phyloP scores from a whole-genome alignment of 768 basidiomycete species.

The Kwoniella sp. region DNA sequence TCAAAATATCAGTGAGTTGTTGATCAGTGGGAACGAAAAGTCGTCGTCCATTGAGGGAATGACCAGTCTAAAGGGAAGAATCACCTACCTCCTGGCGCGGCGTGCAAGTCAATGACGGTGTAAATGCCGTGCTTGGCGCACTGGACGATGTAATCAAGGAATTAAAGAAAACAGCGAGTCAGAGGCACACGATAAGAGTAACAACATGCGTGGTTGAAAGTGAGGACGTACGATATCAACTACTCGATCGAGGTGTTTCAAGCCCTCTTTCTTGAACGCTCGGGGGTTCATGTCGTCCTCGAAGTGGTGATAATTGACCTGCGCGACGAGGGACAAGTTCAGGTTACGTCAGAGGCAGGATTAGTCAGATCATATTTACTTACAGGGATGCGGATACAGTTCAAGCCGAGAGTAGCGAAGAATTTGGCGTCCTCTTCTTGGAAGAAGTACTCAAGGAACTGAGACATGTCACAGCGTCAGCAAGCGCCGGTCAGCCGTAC shows the following conservation, averaged over 20 bases:
- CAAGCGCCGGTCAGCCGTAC: too few relatives aligned
- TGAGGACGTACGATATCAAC: slow-evolving; percentile 60
- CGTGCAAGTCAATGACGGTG: slow-evolving; percentile 79
- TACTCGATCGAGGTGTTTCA: slow-evolving; percentile 81
- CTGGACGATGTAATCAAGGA: slow-evolving; percentile 25
- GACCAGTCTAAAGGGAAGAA: background rate
- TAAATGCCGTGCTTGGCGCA: slow-evolving; percentile 73
- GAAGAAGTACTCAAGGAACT: slow-evolving; percentile 87
- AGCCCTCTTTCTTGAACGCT: slow-evolving; percentile 71
- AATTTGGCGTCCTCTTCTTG: slow-evolving; percentile 71
- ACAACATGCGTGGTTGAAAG: too few relatives aligned
- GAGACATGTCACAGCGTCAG: background rate
- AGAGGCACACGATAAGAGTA: too few relatives aligned
- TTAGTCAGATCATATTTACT: background rate
- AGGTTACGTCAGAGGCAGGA: too few relatives aligned
- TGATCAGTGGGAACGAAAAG: too few relatives aligned
- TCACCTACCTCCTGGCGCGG: slow-evolving; percentile 58
- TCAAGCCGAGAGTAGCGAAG: slow-evolving; percentile 76
- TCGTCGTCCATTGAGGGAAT: too few relatives aligned
- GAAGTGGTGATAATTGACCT: slow-evolving; percentile 55
- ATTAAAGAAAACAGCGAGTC: background rate
- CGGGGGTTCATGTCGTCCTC: slow-evolving; percentile 76
- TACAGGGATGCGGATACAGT: slow-evolving; percentile 65
- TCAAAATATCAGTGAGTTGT: too few relatives aligned
- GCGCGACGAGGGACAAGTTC: background rate